Conservation (phyloP, 2,329 filamentous ascomycete genomes). For the Beauveria varroae region DNA sequence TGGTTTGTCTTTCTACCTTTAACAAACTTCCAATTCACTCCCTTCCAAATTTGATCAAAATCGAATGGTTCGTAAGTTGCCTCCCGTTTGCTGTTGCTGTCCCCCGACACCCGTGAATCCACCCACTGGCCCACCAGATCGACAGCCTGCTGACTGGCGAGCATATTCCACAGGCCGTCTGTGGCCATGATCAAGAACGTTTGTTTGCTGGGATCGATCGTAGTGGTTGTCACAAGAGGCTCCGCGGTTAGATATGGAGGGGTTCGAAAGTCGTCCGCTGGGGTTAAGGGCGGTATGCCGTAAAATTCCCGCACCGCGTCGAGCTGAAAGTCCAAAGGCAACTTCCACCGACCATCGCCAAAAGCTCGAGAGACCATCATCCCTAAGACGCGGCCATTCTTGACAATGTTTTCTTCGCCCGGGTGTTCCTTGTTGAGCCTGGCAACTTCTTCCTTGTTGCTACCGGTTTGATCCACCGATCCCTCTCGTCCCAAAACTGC, state of each 20-base stretch:
- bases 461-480: constrained; percentile 53
- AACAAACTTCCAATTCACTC: constrained; percentile 3
- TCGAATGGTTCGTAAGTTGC: background rate
- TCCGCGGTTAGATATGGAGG: background rate
- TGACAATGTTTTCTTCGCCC: constrained; percentile 41
- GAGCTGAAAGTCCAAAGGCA: constrained; percentile 36
- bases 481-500: constrained; percentile 45
- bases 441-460: constrained; percentile 44
- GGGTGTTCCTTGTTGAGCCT: constrained; percentile 50
- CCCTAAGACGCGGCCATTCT: constrained; percentile 50
- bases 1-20: constrained; percentile 6
- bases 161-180: constrained; percentile 55
- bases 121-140: constrained; percentile 45
- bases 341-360: constrained; percentile 57
- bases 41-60: background rate
- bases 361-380: constrained; percentile 52
- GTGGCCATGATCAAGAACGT: constrained; percentile 42
- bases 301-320: constrained; percentile 33
- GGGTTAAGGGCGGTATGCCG: constrained; percentile 34
- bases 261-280: background rate
- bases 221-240: background rate
- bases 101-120: background rate
- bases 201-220: background rate
- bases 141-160: constrained; percentile 46
- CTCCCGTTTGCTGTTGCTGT: background rate